Conservation (phyloP, 768 basidiomycete genomes). For the Hericium erinaceus region DNA sequence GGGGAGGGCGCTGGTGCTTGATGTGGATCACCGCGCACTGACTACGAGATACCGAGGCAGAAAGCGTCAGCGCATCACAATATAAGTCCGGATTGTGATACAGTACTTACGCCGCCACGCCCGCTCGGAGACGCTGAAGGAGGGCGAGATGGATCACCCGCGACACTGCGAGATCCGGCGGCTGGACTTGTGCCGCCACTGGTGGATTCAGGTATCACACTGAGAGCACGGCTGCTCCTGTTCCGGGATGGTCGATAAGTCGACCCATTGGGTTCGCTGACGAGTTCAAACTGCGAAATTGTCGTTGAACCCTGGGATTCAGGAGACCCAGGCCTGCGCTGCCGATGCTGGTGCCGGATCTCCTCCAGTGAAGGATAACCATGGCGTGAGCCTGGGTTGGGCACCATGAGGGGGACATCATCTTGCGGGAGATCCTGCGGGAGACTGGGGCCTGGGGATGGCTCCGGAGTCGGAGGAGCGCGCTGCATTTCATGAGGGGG, state of each 20-base stretch:
- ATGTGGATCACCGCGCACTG: neutral
- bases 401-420: slow-evolving; percentile 12
- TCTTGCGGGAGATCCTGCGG: neutral
- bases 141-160: slow-evolving; percentile 6
- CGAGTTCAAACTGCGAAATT: slow-evolving; percentile 15
- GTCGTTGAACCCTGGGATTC: slow-evolving; percentile 13
- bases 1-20: neutral
- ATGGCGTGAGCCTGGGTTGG: slow-evolving; percentile 6
- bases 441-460: neutral
- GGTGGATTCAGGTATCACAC: slow-evolving; percentile 9
- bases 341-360: neutral
- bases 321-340: neutral
- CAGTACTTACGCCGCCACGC: slow-evolving; percentile 1
- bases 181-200: slow-evolving; percentile 12
- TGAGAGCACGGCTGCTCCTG: slow-evolving; percentile 5
- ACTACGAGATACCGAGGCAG: neutral
- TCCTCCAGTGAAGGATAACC: slow-evolving; percentile 3
- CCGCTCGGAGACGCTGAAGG: slow-evolving; percentile 1
- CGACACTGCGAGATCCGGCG: slow-evolving; percentile 7
- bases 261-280: slow-evolving; percentile 10
- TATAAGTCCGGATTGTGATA: neutral
- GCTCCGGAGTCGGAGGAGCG: neutral
- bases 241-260: slow-evolving; percentile 6
- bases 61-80: neutral
- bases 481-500: slow-evolving; percentile 11